phyloP scores from a whole-genome alignment of 352 stramenopile species.

The Pythium phragmiticola region DNA sequence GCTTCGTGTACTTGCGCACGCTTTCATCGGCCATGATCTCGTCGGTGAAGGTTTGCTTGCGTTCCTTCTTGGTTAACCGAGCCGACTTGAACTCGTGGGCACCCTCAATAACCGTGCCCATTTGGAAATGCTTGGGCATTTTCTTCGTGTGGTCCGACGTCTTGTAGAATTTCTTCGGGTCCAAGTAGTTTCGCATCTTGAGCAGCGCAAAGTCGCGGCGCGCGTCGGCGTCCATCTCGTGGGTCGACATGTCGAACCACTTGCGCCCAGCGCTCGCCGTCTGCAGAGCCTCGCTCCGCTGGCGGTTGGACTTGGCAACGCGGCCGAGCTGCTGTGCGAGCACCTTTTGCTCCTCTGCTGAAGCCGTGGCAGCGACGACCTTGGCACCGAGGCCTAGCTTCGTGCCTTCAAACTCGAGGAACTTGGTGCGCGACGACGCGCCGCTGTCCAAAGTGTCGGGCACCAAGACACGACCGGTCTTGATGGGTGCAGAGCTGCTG shows the following conservation, averaged over 20 bases:
- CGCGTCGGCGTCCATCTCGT: slow-evolving; percentile 86
- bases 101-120: slow-evolving; percentile 92
- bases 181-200: slow-evolving; percentile 94
- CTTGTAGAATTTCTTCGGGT: slow-evolving; percentile 98
- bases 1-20: slow-evolving; percentile 86
- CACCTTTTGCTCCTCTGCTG: slow-evolving; percentile 47
- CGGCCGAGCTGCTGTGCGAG: slow-evolving; percentile 40
- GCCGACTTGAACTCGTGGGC: slow-evolving; percentile 88
- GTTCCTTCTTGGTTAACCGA: slow-evolving; percentile 91
- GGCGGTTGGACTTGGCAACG: slow-evolving; percentile 42
- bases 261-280: slow-evolving; percentile 65
- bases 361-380: slow-evolving; percentile 41
- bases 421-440: slow-evolving; percentile 43
- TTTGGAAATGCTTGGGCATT: slow-evolving; percentile 89
- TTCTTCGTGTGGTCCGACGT: slow-evolving; percentile 80
- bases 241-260: slow-evolving; percentile 92
- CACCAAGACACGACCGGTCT: slow-evolving; percentile 14
- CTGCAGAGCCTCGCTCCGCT: slow-evolving; percentile 50
- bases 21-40: slow-evolving; percentile 92
- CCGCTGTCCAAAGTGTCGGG: slow-evolving; percentile 60
- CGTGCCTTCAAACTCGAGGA: slow-evolving; percentile 45
- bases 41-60: slow-evolving; percentile 91
- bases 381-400: slow-evolving; percentile 36
- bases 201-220: slow-evolving; percentile 91
- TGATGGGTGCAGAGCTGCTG: not conserved